Base-by-base conservation (phyloP, 495 filamentous ascomycete genomes). In the Pseudoneurospora amorphoporcata region DNA sequence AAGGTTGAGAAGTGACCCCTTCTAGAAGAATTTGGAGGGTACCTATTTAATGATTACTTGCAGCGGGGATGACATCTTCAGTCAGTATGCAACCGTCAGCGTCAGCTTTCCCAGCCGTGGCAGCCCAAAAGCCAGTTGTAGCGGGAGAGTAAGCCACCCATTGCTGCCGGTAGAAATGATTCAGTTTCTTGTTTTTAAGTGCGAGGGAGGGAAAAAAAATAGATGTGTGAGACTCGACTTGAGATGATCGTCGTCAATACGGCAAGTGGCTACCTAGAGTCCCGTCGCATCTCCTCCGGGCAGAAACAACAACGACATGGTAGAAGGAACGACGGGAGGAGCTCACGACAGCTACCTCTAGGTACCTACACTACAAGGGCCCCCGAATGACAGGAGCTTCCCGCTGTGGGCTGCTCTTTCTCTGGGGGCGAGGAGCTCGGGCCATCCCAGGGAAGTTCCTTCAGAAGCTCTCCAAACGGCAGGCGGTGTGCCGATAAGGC, bases 401-500 rank as follows among this genome's bases (percentile, higher is more conserved):
- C 45, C n/a, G 17, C 17, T 9, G 43, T 45, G 17, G 7, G 41
- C 41, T 45, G 43, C 43, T 53, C n/a, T 53, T 61, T 2, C 29
- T 2, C 29, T 4, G n/a, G 14, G 23, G 10, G 12, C 6, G 23
- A 4, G 12, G 8, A 61, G 53, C 53, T 65, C 29, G 53, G 53
- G 29, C 53, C 53, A 35, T 61, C 29, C 32, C 23, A 35, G 14
- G 53, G 53, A 14, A 35, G 53, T 29, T 71, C 32, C 68, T 45
- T 19, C 29, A 29, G 5, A 68, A 61, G n/a, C 17, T 32, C 39
- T 29, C 38, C 72, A 41, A 71, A 47, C 17, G 47, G 69, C 69
- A 74, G 68, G 73, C 71, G 73, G 73, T 74, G 16, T 41, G 39
- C 7, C 10, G 58, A 10, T 72, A 72, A 69, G 61, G 71, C 71